Percentiles rank a stretch among this genome's conserved stretches.
Conservation (phyloP, 2,329 filamentous ascomycete genomes). For the Botrytis galanthina region DNA sequence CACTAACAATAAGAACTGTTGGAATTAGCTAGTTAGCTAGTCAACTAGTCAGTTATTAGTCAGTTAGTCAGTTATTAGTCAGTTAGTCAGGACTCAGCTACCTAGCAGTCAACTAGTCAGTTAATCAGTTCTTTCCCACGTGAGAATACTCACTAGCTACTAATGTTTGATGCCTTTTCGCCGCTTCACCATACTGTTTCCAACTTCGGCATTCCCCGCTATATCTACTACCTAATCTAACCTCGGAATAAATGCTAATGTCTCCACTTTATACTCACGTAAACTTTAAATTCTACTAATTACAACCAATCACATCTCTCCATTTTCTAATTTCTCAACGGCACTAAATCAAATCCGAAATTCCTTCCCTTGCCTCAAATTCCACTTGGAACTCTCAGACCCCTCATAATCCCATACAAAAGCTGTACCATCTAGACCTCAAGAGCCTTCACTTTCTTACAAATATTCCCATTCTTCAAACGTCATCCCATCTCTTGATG, state of each 20-base stretch:
- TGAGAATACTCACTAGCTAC: no score
- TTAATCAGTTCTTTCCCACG: no score
- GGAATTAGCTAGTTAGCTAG: no score
- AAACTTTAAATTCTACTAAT: background rate
- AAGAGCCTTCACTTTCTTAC: background rate
- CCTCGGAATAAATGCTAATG: fast-evolving
- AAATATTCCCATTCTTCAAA: constrained; percentile 9
- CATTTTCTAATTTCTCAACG: background rate
- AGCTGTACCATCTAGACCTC: constrained; percentile 2
- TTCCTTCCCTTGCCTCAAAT: background rate
- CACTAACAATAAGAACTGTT: no score
- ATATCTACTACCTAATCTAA: background rate
- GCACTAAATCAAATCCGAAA: background rate
- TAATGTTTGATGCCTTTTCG: no score
- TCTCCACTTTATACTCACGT: background rate
- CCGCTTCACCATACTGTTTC: background rate
- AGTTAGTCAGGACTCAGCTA: no score
- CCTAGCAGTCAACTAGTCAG: no score
- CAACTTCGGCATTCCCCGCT: background rate
- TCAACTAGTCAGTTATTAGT: no score
- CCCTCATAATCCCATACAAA: background rate
- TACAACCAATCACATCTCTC: background rate
- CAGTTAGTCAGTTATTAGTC: no score
- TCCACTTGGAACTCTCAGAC: background rate
- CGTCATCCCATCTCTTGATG: background rate